These are phyloP conservation scores for Heritiera fomes DNA, from an alignment of 345 rosid species.

Conservation along the genomic window DNA sequence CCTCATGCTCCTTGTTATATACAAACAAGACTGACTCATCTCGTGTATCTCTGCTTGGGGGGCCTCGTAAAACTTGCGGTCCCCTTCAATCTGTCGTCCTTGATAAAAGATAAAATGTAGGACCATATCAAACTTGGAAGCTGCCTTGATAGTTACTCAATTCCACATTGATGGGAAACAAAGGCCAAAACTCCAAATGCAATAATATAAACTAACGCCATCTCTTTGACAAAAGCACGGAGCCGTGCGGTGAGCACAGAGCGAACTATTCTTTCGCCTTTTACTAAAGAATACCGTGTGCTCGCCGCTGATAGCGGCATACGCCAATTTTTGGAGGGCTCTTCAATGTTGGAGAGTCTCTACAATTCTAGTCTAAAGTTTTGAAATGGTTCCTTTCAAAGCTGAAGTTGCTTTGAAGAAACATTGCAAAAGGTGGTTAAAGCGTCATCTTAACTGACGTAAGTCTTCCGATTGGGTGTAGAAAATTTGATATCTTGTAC, in stretches of 20 bases:
- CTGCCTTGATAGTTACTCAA: not conserved
- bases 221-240: not conserved
- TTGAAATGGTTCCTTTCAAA: too few species aligned
- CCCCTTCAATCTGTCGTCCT: not conserved
- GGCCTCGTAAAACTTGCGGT: not conserved
- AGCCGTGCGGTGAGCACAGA: slow-evolving; percentile 28
- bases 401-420: too few species aligned
- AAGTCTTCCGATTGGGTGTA: too few species aligned
- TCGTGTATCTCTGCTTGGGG: not conserved
- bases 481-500: too few species aligned
- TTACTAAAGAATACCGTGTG: slow-evolving; percentile 54
- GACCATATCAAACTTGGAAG: not conserved
- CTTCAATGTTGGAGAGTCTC: not conserved
- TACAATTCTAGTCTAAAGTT: not conserved
- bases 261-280: slow-evolving; percentile 53
- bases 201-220: not conserved
- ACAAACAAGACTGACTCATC: not conserved
- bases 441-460: too few species aligned
- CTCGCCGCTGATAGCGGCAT: slow-evolving; percentile 9
- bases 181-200: not conserved
- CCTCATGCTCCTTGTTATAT: not conserved
- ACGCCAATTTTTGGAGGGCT: not conserved
- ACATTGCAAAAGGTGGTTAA: too few species aligned
- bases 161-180: not conserved
- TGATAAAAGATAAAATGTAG: not conserved